Evolutionary conservation across 768 basidiomycete species (phyloP), one percentile per base, ranked within the genome.

Genomic region (Podaxis sp.): DNA sequence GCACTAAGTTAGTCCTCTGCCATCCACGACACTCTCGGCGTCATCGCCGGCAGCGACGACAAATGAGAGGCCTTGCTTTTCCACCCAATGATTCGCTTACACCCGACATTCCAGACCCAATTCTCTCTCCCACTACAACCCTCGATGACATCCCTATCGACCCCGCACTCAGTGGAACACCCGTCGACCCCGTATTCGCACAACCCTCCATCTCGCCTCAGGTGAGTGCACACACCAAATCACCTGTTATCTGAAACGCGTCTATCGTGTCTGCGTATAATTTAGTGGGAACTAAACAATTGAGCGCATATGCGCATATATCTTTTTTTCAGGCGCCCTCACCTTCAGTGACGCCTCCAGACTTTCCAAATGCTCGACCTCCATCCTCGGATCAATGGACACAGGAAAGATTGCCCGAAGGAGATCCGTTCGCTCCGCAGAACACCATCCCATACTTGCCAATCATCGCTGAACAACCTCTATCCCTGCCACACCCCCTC

Each of bases 371-470:
- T 16, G 18, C 36, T 23, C 57, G 13, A 4, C 46, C 35, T 36
- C 46, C 47, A 37, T 28, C 61, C 40, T 57, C 63, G 55, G 63
- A 65, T 66, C 85, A 85, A 61, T 90, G 89, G 68, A 81, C 86
- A 38, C 83, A 89, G 70, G 89, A 84, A 23, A 60, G 59, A 36
- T 25, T 60, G 6, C 90, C 91, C 14, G 88, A 90, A 67, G 90
- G 91, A 62, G 91, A 91, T 73, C 90, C 90, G 40, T 92, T 92
- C 69, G 88, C 89, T 57, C 89, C 86, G 48, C 86, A 82, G 64
- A 80, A 81, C 58, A 74, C 76, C 42, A 76, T 76, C 59, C 72
- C 82, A 58, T 87, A 78, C 76, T 75, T 81, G 57, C 79, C 79
- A 63, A 74, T 84, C 60, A 74, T 77, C 57, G 18, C 57, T 36